Base-by-base conservation (phyloP, 2,329 filamentous ascomycete genomes). In the Furcasterigmium furcatum region DNA sequence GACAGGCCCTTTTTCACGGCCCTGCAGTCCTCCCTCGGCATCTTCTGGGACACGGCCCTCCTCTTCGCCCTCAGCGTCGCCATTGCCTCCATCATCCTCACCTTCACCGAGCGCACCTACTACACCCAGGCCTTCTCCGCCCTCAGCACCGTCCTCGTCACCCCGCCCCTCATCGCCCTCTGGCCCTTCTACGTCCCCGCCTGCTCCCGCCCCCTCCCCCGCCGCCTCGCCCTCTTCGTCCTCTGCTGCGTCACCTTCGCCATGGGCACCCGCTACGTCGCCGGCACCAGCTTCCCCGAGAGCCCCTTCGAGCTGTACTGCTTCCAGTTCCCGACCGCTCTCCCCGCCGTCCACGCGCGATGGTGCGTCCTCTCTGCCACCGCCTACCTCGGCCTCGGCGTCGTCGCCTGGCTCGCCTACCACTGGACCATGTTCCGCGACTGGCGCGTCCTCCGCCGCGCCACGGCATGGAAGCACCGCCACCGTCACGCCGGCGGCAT, bases 381-480 rank as follows among this genome's bases (percentile, higher is more conserved):
- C n/a, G 18, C 16, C n/a, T 36, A 36, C 16, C 10, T 36, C n/a
- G 34, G 34, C n/a, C 34, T 36, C 9, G 34, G 34, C 9, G 34
- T 36, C 4, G n/a, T 18, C 3, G 34, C 34, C n/a, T 36, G 34
- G 34, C n/a, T 36, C n/a, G 34, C 34, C n/a, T 36, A 36, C 18
- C 34, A 36, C 16, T 36, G 34, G 34, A 36, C 34, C 34, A 36
- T 36, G 34, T 36, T 36, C 34, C 34, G 34, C 34, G 34, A 36
- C 16, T 36, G 34, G 34, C 16, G 8, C n/a, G 34, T 36, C n/a
- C 16, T 36, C n/a, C 16, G 34, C n/a, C 5, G 34, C 6, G 34
- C 34, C n/a, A 36, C 34, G n/a, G 34, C 34, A 3, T 36, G 34
- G 34, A 36, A 36, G 34, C 34, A 36, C 18, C 34, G 34, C 5